phyloP scores from a whole-genome alignment of 768 basidiomycete genomes.

The Amanita polypyramis region DNA sequence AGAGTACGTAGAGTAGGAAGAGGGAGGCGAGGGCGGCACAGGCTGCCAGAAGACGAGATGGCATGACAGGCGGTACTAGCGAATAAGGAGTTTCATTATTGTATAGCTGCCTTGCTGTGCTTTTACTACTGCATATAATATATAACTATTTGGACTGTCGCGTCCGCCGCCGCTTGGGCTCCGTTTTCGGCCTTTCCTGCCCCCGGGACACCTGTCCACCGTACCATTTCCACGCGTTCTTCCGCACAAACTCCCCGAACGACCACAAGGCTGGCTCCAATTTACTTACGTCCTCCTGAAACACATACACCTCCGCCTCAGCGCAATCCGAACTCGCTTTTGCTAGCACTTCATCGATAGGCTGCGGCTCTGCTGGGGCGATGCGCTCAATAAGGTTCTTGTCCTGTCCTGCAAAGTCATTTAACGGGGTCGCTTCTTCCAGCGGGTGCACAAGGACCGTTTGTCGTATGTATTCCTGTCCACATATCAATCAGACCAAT shows the following conservation, averaged over 20 bases:
- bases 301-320: constrained; percentile 69
- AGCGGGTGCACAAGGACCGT: constrained; percentile 49
- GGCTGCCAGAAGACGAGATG: constrained; percentile 8
- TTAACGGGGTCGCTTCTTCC: constrained; percentile 25
- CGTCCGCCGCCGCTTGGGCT: constrained; percentile 43
- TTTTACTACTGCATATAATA: too few species aligned
- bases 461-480: constrained; percentile 63
- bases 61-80: constrained; percentile 10
- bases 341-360: constrained; percentile 18
- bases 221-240: constrained; percentile 76
- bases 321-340: constrained; percentile 16
- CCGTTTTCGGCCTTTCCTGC: constrained; percentile 21
- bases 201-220: constrained; percentile 22
- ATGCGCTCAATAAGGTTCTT: constrained; percentile 28
- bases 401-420: constrained; percentile 9
- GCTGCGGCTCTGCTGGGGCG: constrained; percentile 31
- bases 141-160: too few species aligned
- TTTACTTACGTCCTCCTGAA: constrained; percentile 28
- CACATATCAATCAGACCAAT: background rate
- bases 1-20: background rate
- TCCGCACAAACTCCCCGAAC: constrained; percentile 68
- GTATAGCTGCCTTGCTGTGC: background rate
- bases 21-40: background rate
- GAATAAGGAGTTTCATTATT: constrained; percentile 6
- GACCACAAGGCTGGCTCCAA: constrained; percentile 66